Base-by-base conservation (phyloP, 2,329 filamentous ascomycete genomes). In the Fusarium neocosmosporiellum region DNA sequence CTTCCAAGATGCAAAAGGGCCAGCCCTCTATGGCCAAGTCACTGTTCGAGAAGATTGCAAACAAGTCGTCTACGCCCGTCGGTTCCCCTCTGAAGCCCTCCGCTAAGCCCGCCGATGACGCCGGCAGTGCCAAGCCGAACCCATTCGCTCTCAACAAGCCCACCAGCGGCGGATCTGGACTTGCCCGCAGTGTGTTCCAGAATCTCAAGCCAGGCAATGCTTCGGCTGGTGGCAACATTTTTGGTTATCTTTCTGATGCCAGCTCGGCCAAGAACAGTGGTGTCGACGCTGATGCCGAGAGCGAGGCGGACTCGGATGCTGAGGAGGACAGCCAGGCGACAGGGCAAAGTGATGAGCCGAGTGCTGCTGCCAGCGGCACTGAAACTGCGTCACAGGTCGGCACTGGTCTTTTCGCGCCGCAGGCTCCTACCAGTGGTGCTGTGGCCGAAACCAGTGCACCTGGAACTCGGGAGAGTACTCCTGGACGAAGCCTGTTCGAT, bases 201-300 rank as follows among this genome's bases (percentile, higher is more conserved):
- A 82, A 80, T 62, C 59, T 81, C 18, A 85, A 86, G 77, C 76
- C 82, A 10, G 69, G 70, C 16, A 75, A 70, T 53, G 66, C 70
- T 18, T 43, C 74, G 74, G 57, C 68, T 18, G 75, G 79, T 46
- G 75, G 80, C 53, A 90, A 91, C 75, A 90, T 90, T 58, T 92
- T 92, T 75, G 86, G 86, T 27, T 88, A 91, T 72, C 83, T 91
- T 9, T 90, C 89, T 2, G 88, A 89, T 75, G 83, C 82, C 34
- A 88, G 87, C 72, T 88, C 87, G 16, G 82, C 85, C 43, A 88
- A 88, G 78, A 88, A 86, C 59, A 90, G 88, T 70, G 86, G 86
- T 1, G 80, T 83, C 13, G 86, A 87, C 18, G 84, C 84, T 20
- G 86, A 86, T 59, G 82, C 79, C 8, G 85, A 88, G 70, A 84